Percentiles rank a stretch among this genome's conserved stretches.
Conservation (phyloP, 139 green algal species). For the Astrephomene gubernaculifera region DNA sequence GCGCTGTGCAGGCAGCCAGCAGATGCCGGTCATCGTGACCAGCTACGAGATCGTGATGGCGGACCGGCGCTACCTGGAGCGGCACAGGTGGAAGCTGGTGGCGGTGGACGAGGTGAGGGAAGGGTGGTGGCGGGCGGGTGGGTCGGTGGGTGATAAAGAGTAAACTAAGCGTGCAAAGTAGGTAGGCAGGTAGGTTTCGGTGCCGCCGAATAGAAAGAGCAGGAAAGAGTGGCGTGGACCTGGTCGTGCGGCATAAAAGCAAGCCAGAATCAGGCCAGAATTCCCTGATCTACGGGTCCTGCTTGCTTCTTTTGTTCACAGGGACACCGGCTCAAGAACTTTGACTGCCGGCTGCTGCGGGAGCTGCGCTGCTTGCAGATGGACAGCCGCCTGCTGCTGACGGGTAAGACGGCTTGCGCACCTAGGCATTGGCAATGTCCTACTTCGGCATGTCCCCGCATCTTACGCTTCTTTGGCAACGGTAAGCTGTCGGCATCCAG, state of each 20-base stretch:
- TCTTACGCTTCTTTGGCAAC: too few relatives aligned
- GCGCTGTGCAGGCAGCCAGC: not conserved
- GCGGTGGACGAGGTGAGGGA: slow-evolving; percentile 86
- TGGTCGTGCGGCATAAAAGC: too few relatives aligned
- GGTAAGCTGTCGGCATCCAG: too few relatives aligned
- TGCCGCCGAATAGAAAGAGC: too few relatives aligned
- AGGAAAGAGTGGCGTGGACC: too few relatives aligned
- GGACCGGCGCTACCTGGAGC: slow-evolving; percentile 85
- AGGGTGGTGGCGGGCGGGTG: not conserved
- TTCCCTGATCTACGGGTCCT: too few relatives aligned
- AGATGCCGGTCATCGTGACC: slow-evolving; percentile 94
- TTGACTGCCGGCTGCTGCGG: slow-evolving; percentile 92
- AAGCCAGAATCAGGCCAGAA: too few relatives aligned
- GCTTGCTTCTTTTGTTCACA: too few relatives aligned
- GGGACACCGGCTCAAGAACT: slow-evolving; percentile 98
- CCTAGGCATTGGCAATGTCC: not conserved
- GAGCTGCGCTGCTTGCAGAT: slow-evolving; percentile 84
- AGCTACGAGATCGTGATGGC: slow-evolving; percentile 96
- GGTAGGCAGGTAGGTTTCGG: too few relatives aligned
- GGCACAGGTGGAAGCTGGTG: slow-evolving; percentile 90
- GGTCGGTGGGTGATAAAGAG: too few relatives aligned
- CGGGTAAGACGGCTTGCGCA: slow-evolving; percentile 65
- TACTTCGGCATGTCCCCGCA: too few relatives aligned
- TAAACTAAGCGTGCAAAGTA: too few relatives aligned
- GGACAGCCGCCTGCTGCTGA: slow-evolving; percentile 94